Evolutionary conservation across 2,329 filamentous ascomycete genomes (phyloP).

Genomic region (Fusarium devonianum): DNA sequence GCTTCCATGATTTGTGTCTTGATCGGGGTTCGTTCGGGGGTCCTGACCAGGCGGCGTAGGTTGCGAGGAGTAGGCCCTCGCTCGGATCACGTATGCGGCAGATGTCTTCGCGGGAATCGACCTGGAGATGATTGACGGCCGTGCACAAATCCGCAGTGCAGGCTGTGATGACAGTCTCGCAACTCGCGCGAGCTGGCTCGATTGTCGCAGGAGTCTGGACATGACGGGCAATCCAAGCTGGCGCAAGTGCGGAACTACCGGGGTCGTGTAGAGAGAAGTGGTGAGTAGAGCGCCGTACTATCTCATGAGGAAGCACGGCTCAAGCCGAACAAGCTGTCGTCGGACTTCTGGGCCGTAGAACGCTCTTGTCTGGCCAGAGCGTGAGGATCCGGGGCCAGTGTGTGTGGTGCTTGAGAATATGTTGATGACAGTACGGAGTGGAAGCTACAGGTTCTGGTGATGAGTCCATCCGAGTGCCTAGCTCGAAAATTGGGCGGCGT

Average conservation of each 20-base stretch:
- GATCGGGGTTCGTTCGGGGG: conserved; percentile 37
- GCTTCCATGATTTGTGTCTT: conserved; percentile 35
- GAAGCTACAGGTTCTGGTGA: conserved; percentile 41
- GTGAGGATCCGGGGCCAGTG: conserved; percentile 30
- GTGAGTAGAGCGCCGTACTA: conserved; percentile 37
- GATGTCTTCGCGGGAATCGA: conserved; percentile 41
- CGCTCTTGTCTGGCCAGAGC: conserved; percentile 27
- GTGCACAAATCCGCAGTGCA: conserved; percentile 56
- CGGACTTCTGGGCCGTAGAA: conserved; percentile 5
- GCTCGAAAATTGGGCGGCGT: conserved; percentile 43
- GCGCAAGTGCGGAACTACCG: conserved; percentile 48
- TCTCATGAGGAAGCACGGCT: conserved; percentile 45
- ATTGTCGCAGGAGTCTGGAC: conserved; percentile 71
- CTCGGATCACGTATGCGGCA: conserved; percentile 41
- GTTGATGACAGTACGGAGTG: conserved; percentile 43
- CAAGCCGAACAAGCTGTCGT: conserved; percentile 13
- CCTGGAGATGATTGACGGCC: conserved; percentile 43
- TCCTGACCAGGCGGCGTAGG: conserved; percentile 50
- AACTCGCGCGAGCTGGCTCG: conserved; percentile 70
- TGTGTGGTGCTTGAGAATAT: conserved; percentile 34
- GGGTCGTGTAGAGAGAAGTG: conserved; percentile 35
- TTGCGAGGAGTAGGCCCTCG: conserved; percentile 50
- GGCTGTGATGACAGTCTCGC: conserved; percentile 63
- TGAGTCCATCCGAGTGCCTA: conserved; percentile 38
- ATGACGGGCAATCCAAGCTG: conserved; percentile 53